Evolutionary conservation across 106 monocot species (phyloP), one percentile per base, ranked within the genome.

Genomic region (Dendrobium nobile): DNA sequence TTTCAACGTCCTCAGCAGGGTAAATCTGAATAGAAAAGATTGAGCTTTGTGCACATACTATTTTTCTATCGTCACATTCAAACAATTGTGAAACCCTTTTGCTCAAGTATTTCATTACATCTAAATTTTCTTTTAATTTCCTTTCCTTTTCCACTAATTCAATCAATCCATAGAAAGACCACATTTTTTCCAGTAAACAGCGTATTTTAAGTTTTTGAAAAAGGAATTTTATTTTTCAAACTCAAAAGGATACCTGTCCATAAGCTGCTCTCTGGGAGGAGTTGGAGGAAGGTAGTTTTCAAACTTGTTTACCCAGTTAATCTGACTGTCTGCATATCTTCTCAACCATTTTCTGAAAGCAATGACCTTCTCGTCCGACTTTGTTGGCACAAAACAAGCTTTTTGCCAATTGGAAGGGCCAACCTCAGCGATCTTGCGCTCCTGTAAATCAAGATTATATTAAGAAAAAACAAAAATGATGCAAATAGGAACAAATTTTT

Each of bases 351-450:
- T 94, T 79, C 96, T 94, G 81, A 97, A 97, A 54, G 87, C 87
- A 80, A 89, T 80, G 16, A 97, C 90, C 82, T 84, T 80, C 18
- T 82, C 89, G 85, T 97, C 96, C 54, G 96, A 92, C 82, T 90
- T 94, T 82, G 96, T 94, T 15, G 96, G 96, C 70, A 97, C 92
- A 82, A 87, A 97, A 81, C 92, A 94, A 81, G 85, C 90, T 75
- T 92, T 92, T n/a, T 86, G 90, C 96, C 96, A 97, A 78, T 94
- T 92, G 20, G 88, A 85, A 75, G 73, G 28, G 54, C 94, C 94
- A 58, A 41, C 61, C 22, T 93, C 82, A 43, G 87, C 90, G 73
- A 97, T 90, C 75, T 91, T 97, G 5, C 78, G 86, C 84, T 94
- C 96, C 96, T 97, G 84, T 27, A 78, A 77, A 81, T 40, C 9